phyloP scores from a whole-genome alignment of 2,329 filamentous ascomycete genomes.

The Plenodomus tracheiphilus region DNA sequence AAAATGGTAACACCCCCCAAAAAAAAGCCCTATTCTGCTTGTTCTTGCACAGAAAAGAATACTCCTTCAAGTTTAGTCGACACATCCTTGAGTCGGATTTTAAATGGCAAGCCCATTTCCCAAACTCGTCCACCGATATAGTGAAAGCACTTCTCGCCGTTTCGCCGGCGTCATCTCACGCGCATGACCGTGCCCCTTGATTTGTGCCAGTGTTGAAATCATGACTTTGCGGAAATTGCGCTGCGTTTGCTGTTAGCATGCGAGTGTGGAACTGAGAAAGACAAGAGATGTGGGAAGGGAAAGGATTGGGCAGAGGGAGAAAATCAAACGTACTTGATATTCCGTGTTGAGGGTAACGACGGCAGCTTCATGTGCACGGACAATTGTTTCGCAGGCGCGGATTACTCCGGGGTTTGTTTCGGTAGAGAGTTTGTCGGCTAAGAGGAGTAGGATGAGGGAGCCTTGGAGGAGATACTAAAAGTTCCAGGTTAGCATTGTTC shows the following conservation, averaged over 20 bases:
- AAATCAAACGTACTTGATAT: conserved; percentile 68
- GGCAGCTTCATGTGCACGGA: conserved; percentile 90
- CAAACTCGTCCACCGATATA: conserved; percentile 57
- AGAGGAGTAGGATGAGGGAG: conserved; percentile 81
- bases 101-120: conserved; percentile 46
- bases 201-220: conserved; percentile 46
- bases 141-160: conserved; percentile 54
- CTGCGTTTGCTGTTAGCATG: conserved; percentile 35
- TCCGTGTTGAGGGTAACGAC: conserved; percentile 93
- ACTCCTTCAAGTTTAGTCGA: too few species aligned
- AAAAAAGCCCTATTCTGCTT: too few species aligned
- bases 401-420: conserved; percentile 84
- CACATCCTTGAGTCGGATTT: too few species aligned
- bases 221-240: conserved; percentile 61
- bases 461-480: conserved; percentile 78
- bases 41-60: too few species aligned
- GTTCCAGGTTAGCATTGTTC: conserved; percentile 10
- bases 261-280: too few species aligned
- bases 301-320: too few species aligned
- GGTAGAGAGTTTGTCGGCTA: conserved; percentile 84
- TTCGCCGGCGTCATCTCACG: conserved; percentile 44
- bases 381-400: conserved; percentile 88
- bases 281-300: too few species aligned
- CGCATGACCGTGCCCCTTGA: conserved; percentile 42
- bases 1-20: too few species aligned